Base-by-base conservation (phyloP, 2,329 filamentous ascomycete genomes). In the Penicillium sp. region DNA sequence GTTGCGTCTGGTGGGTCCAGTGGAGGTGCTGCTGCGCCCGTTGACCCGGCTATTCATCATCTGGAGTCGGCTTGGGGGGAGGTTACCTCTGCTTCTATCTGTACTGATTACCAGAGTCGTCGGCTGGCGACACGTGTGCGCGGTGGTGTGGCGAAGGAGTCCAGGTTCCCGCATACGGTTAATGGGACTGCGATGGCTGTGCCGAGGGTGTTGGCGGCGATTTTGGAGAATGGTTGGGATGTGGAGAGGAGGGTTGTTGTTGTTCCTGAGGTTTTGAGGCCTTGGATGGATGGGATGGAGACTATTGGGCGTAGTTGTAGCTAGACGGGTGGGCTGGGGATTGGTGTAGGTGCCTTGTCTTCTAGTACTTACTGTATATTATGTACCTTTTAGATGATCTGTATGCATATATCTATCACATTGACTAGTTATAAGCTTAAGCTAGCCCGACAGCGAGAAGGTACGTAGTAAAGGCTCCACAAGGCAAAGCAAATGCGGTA, bases 171-270 rank as follows among this genome's bases (percentile, higher is more conserved):
- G 12, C 89, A 88, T 74, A 99, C 93, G 0, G 78, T 95, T 31
- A 99, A 99, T 67, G 95, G 92, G 0, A 99, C 93, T 1, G 93
- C 92, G 0, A 76, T 97, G 62, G 93, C 93, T 0, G 86, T 97
- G 31, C 93, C 93, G 3, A 80, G 93, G 44, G 87, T 99, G 11
- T 67, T 99, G 51, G 91, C 93, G 19, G 91, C 90, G 5, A 78
- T 99, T 42, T 67, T 99, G 56, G 93, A 99, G 76, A 89, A 91
- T 63, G 87, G 89, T 1, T 99, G 91, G 88, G 81, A 93, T 63
- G 86, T 90, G 63, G 64, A 75, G 19, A 77, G 77, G 16, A 77
- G 76, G 61, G 80, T 79, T 1, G 88, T 97, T 7, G 74, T 76
- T 1, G 80, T 99, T 6, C 93, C 93, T 0, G 81, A 89, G 70